phyloP scores from a whole-genome alignment of 2,329 filamentous ascomycete species.

The Apiospora phragmitis region DNA sequence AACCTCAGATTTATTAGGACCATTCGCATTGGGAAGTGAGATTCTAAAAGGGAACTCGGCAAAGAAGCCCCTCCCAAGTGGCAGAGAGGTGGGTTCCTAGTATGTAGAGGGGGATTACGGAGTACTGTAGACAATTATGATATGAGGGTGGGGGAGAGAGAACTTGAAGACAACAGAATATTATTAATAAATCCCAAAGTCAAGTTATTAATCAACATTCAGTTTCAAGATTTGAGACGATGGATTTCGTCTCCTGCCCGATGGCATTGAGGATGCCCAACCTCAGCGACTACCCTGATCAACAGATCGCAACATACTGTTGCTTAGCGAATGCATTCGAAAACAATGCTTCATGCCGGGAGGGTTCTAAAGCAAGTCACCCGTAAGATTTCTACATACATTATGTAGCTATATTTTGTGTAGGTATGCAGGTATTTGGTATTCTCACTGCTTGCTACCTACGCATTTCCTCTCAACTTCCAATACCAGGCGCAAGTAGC shows the following conservation, averaged over 20 bases:
- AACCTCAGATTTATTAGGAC: not conserved
- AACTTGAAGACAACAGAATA: not conserved
- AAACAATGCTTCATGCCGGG: not conserved
- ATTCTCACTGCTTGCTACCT: not conserved
- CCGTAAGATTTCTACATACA: not conserved
- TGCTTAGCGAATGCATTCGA: not conserved
- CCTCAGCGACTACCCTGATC: not conserved
- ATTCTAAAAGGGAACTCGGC: constrained; percentile 2
- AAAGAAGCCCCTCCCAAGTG: not conserved
- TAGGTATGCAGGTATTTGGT: not conserved
- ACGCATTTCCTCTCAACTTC: not conserved
- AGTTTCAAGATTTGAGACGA: not conserved
- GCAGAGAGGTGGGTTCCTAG: not conserved
- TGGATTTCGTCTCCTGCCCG: not conserved
- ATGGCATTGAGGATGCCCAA: not conserved
- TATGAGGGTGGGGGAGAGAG: not conserved
- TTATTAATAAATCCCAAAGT: not conserved
- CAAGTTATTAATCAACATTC: not conserved
- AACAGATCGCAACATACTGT: not conserved
- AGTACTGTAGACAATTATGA: not conserved
- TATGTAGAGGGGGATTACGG: not conserved
- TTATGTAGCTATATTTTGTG: not conserved
- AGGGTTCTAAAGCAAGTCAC: not conserved
- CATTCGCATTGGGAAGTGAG: not conserved
- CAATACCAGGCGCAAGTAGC: not conserved